These are phyloP conservation scores for Microdochium bolleyi DNA, from an alignment of 2,329 filamentous ascomycete species.

Conservation along the genomic window DNA sequence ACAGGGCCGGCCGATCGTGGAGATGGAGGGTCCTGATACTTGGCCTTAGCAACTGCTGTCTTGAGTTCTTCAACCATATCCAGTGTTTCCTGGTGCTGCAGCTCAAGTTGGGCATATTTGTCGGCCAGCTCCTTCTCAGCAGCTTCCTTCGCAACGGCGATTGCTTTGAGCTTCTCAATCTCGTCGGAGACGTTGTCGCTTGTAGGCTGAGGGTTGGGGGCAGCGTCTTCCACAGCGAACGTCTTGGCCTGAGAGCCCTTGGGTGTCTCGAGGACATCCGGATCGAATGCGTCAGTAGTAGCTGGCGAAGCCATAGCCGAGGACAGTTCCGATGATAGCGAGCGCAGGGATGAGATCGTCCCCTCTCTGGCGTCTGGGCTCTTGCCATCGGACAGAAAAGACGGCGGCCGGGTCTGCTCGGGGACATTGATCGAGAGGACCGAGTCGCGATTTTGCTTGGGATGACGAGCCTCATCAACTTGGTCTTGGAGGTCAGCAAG, in stretches of 20 bases:
- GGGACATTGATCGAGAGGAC: constrained; percentile 45
- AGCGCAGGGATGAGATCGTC: constrained; percentile 71
- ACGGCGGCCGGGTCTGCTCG: constrained; percentile 53
- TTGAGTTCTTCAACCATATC: constrained; percentile 88
- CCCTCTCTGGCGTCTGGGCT: constrained; percentile 63
- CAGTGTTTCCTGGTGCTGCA: constrained; percentile 72
- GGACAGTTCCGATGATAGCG: constrained; percentile 88
- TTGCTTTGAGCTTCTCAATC: constrained; percentile 59
- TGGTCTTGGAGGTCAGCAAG: constrained; percentile 80
- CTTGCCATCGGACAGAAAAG: constrained; percentile 77
- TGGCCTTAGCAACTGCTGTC: constrained; percentile 74
- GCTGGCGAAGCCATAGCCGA: constrained; percentile 72
- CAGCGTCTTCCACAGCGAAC: neutral
- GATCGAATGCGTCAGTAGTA: constrained; percentile 55
- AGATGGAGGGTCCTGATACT: constrained; percentile 50
- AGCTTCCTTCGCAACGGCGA: constrained; percentile 70
- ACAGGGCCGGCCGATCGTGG: constrained; percentile 62
- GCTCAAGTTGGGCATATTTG: constrained; percentile 77
- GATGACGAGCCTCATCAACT: constrained; percentile 69
- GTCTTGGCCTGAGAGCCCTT: constrained; percentile 32
- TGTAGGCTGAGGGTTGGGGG: constrained; percentile 19
- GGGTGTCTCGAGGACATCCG: constrained; percentile 34
- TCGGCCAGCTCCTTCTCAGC: constrained; percentile 65
- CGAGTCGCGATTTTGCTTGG: constrained; percentile 44
- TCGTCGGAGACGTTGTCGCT: constrained; percentile 45